Conservation (phyloP, 306 rosid genomes). For the Castanea sativa region DNA sequence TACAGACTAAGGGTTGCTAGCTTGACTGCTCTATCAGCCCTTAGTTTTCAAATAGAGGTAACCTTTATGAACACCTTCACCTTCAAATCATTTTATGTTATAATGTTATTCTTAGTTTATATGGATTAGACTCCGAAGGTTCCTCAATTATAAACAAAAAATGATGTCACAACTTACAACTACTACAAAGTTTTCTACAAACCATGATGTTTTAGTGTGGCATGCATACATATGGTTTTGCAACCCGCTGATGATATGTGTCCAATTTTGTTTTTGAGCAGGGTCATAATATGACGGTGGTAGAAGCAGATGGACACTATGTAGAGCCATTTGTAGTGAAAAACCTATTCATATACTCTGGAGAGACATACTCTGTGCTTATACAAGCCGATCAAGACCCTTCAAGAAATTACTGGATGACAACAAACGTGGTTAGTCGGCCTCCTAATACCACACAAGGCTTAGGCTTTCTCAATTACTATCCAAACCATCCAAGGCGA, state of each 20-base stretch:
- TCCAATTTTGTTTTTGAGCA: slow-evolving; percentile 11
- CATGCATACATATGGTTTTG: background rate
- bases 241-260: background rate
- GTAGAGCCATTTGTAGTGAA: slow-evolving; percentile 79
- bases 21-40: no score
- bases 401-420: slow-evolving; percentile 74
- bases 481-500: slow-evolving; percentile 72
- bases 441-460: slow-evolving; percentile 65
- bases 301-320: slow-evolving; percentile 89
- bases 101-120: no score
- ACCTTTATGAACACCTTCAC: no score
- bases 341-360: slow-evolving; percentile 72
- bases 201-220: background rate
- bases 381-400: slow-evolving; percentile 70
- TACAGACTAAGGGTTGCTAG: no score
- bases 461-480: slow-evolving; percentile 64
- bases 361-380: slow-evolving; percentile 88
- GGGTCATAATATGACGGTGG: slow-evolving; percentile 91
- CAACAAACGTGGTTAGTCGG: slow-evolving; percentile 62
- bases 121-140: no score
- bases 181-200: background rate
- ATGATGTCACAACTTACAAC: no score
- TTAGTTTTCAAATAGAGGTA: no score
- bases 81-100: no score
- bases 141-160: no score